Evolutionary conservation across 208 protist species (phyloP).

Genomic region (Trypanosoma melophagium): DNA sequence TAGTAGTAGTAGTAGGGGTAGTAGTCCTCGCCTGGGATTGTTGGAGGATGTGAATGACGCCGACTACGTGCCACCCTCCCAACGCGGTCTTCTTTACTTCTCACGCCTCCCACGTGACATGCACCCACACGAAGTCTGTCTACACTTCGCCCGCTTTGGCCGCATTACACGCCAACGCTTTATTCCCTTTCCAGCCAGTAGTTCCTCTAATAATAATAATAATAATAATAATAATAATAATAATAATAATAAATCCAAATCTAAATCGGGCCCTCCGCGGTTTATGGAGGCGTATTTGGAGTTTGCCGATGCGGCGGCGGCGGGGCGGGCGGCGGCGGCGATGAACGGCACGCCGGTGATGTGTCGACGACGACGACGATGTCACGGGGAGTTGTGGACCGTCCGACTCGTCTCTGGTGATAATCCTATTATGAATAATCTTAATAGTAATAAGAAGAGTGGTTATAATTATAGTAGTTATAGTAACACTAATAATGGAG

Average conservation of each 20-base stretch:
- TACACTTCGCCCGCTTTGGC: slow-evolving; percentile 72
- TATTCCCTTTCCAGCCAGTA: slow-evolving; percentile 43
- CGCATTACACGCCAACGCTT: slow-evolving; percentile 72
- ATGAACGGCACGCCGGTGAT: slow-evolving; percentile 67
- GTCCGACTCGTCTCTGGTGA: slow-evolving; percentile 61
- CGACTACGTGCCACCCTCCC: slow-evolving; percentile 35
- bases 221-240: no score
- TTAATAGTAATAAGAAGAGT: no score
- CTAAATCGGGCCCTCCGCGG: slow-evolving; percentile 67
- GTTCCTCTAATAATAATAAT: no score
- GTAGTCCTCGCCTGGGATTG: neutral
- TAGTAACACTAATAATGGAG: no score
- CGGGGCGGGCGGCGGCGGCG: slow-evolving; percentile 39
- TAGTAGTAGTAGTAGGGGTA: no score
- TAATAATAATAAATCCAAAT: no score
- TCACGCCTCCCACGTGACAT: slow-evolving; percentile 75
- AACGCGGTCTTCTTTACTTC: slow-evolving; percentile 79
- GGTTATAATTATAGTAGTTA: no score
- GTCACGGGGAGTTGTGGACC: slow-evolving; percentile 80
- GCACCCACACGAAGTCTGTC: slow-evolving; percentile 65
- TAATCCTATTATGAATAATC: no score
- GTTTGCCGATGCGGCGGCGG: slow-evolving; percentile 50
- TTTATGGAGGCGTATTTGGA: slow-evolving; percentile 83
- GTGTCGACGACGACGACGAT: slow-evolving; percentile 60
- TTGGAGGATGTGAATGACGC: neutral